Evolutionary conservation across 441 rosid genomes (phyloP).

Genomic region (Brassica hybrid): DNA sequence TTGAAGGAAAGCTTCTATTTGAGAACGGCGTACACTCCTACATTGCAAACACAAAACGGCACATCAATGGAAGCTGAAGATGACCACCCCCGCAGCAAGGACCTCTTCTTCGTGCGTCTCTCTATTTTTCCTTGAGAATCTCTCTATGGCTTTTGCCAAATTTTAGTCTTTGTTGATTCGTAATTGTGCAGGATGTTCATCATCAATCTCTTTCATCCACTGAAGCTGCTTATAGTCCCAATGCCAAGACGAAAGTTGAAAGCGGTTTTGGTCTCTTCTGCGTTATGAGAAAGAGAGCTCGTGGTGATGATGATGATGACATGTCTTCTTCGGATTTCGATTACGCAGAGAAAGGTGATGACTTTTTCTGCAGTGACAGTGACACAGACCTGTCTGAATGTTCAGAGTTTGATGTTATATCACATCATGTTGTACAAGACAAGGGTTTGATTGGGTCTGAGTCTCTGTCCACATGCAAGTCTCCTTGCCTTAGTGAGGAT

Average conservation of each 20-base stretch:
- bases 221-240: background rate
- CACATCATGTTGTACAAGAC: background rate
- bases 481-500: too few relatives aligned
- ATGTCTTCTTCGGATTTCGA: conserved; percentile 16
- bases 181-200: conserved; percentile 1
- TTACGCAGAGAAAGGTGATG: conserved; percentile 3
- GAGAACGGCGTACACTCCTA: background rate
- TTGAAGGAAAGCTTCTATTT: background rate
- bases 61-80: conserved; percentile 30
- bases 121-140: background rate
- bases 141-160: background rate
- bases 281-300: conserved; percentile 34
- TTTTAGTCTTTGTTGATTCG: conserved; percentile 2
- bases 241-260: conserved; percentile 35
- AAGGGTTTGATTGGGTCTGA: background rate
- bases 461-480: too few relatives aligned
- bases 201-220: too few relatives aligned
- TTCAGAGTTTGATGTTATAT: conserved; percentile 34
- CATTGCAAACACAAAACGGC: background rate
- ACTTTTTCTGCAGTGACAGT: conserved; percentile 2
- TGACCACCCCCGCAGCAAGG: background rate
- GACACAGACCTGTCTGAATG: conserved; percentile 27
- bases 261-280: conserved; percentile 19
- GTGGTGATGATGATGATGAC: conserved; percentile 8
- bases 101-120: conserved; percentile 13